phyloP scores from a whole-genome alignment of 2,329 filamentous ascomycete genomes.

The Albophoma yamanashiensis region DNA sequence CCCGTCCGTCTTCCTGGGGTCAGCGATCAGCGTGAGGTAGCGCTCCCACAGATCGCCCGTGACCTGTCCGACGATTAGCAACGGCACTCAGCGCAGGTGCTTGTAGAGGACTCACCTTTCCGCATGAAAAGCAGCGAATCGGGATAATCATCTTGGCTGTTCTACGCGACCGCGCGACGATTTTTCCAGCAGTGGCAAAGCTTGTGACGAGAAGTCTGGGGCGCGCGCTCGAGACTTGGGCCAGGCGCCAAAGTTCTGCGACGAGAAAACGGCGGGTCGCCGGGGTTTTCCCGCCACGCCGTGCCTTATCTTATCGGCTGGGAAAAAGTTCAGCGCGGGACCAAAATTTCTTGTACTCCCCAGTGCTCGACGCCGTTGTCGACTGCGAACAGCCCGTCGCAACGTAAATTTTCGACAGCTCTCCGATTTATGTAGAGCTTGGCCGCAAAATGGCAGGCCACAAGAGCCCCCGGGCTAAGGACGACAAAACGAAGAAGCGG shows the following conservation, averaged over 20 bases:
- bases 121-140: constrained; percentile 96
- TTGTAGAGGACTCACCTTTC: constrained; percentile 60
- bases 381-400: background rate
- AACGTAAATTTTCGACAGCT: constrained; percentile 7
- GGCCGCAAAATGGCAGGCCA: constrained; percentile 22
- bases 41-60: constrained; percentile 96
- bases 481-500: constrained; percentile 32
- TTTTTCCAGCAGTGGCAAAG: background rate
- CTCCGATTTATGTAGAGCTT: background rate
- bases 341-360: constrained; percentile 25
- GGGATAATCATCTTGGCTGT: constrained; percentile 83
- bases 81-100: constrained; percentile 6
- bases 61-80: constrained; percentile 50
- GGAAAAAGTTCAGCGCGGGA: constrained; percentile 28
- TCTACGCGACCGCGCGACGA: background rate
- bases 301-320: constrained; percentile 30
- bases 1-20: constrained; percentile 60
- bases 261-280: constrained; percentile 13
- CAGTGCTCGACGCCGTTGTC: background rate
- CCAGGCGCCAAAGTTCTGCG: background rate
- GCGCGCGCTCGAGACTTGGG: background rate
- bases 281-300: constrained; percentile 18
- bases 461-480: constrained; percentile 19
- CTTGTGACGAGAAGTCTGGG: background rate
- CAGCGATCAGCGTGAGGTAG: constrained; percentile 81